Conservation (phyloP, 2,329 filamentous ascomycete species). For the Chrysoporthe austroafricana region DNA sequence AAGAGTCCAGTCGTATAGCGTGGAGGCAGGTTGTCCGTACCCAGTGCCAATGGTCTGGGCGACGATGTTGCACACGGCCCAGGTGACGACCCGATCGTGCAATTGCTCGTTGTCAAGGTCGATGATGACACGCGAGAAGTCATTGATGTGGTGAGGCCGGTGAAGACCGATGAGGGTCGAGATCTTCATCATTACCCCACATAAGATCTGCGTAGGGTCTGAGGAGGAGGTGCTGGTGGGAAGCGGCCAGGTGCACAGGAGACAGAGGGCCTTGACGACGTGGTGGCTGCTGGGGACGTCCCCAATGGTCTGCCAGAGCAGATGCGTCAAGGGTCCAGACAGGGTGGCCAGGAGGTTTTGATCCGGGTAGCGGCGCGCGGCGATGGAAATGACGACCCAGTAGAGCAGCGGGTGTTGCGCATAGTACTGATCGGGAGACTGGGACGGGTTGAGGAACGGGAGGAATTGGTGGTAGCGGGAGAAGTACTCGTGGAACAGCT, state of each 20-base stretch:
- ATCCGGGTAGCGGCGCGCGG: slow-evolving; percentile 71
- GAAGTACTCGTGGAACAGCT: slow-evolving; percentile 71
- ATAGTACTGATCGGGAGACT: slow-evolving; percentile 74
- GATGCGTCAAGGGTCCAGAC: slow-evolving; percentile 68
- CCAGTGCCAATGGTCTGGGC: slow-evolving; percentile 82
- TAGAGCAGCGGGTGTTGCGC: slow-evolving; percentile 80
- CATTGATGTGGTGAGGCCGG: slow-evolving; percentile 78
- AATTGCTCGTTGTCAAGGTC: slow-evolving; percentile 80
- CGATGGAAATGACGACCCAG: slow-evolving; percentile 80
- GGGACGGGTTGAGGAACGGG: slow-evolving; percentile 70
- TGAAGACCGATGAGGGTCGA: slow-evolving; percentile 84
- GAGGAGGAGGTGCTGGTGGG: slow-evolving; percentile 80
- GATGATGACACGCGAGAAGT: slow-evolving; percentile 76
- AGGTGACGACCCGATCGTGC: slow-evolving; percentile 77
- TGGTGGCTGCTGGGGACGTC: slow-evolving; percentile 79
- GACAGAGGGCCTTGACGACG: slow-evolving; percentile 78
- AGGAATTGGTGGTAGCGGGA: slow-evolving; percentile 76
- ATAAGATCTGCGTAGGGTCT: slow-evolving; percentile 80
- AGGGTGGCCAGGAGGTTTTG: slow-evolving; percentile 68
- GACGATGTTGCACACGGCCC: slow-evolving; percentile 85
- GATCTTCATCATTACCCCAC: slow-evolving; percentile 85
- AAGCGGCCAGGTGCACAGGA: slow-evolving; percentile 81
- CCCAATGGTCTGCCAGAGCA: slow-evolving; percentile 77
- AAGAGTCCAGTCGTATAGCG: slow-evolving; percentile 75
- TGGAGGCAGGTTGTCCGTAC: slow-evolving; percentile 80